Conservation (phyloP, 768 basidiomycete species). For the Suillus paluster region DNA sequence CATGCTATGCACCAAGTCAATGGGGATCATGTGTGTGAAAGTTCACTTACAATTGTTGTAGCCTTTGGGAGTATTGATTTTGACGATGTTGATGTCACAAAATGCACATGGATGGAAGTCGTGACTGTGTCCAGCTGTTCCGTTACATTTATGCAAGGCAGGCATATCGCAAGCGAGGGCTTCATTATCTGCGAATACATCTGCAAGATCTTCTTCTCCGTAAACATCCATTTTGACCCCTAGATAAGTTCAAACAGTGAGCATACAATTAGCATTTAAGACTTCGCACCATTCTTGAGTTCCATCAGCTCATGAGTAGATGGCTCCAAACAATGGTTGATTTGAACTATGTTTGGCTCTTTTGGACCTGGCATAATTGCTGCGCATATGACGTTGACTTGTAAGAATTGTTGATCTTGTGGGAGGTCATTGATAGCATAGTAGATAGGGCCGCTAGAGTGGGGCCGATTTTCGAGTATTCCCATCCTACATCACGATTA, state of each 20-base stretch:
- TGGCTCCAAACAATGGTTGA: neutral
- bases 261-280: no score
- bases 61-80: neutral
- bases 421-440: neutral
- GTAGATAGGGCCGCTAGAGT: neutral
- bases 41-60: neutral
- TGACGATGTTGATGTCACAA: neutral
- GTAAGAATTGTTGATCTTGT: neutral
- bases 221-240: neutral
- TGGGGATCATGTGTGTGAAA: neutral
- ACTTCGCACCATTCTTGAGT: neutral
- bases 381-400: no score
- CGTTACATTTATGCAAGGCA: neutral
- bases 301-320: neutral
- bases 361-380: no score
- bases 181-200: neutral
- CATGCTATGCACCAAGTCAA: neutral
- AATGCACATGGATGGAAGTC: neutral
- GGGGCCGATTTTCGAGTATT: neutral
- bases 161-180: neutral
- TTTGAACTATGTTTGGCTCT: neutral
- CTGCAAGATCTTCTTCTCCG: neutral
- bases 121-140: neutral
- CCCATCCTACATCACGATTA: neutral
- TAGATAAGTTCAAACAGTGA: no score